Base-by-base conservation (phyloP, 163 green algal genomes). In the Chlamydomonas reinhardtii region DNA sequence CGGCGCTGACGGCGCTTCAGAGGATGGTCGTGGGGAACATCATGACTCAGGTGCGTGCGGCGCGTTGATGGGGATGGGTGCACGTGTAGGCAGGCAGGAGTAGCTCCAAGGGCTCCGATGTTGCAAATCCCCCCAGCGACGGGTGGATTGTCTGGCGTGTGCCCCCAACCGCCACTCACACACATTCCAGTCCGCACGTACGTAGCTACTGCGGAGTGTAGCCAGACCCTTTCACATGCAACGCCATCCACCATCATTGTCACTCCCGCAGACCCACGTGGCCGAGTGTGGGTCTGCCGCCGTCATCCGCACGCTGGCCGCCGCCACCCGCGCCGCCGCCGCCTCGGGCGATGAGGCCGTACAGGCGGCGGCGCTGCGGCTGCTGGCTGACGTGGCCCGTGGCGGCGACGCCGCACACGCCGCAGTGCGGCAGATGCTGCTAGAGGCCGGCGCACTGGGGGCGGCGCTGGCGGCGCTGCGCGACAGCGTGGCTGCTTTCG, bases 221-320 rank as follows among this genome's bases (percentile, higher is more conserved):
- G n/a, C n/a, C n/a, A n/a, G n/a, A n/a, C n/a, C n/a, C n/a, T n/a
- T n/a, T n/a, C n/a, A n/a, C n/a, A n/a, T n/a, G n/a, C 2, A 9
- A 66, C 8, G 14, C 24, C 24, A 12, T n/a, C n/a, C n/a, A n/a
- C n/a, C n/a, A n/a, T n/a, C n/a, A n/a, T n/a, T n/a, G n/a, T n/a
- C n/a, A n/a, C n/a, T n/a, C n/a, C n/a, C n/a, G n/a, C 66, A 85
- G 78, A 68, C 78, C 20, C 78, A 85, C 32, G 65, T 85, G 11
- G 52, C 78, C 16, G 76, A 32, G 66, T 68, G 74, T 27, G 66
- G 66, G 20, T 2, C 39, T 0, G 48, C 15, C 2, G 32, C 48
- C 52, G 52, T 85, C 34, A 19, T 85, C 1, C 27, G 22, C 20
- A n/a, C 29, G 66, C 66, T 85, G 31, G 48, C 48, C 48, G 48